These are phyloP conservation scores for Fusarium tanahbumbuense DNA, from an alignment of 2,329 filamentous ascomycete genomes.

Conservation along the genomic window DNA sequence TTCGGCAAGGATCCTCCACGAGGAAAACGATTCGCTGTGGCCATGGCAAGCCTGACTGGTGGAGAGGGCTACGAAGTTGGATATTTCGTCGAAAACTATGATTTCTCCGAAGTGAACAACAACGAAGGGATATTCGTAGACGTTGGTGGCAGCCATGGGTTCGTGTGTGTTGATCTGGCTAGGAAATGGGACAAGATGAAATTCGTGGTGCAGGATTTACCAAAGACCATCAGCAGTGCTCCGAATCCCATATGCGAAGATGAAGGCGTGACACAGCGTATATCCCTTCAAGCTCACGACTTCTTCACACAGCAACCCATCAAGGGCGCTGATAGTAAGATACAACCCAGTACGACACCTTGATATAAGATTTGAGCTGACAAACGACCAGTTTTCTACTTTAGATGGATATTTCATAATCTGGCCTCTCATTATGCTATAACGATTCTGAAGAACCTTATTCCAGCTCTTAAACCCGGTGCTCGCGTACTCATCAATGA, in stretches of 20 bases:
- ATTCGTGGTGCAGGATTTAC: constrained; percentile 67
- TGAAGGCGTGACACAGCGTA: constrained; percentile 52
- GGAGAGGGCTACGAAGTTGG: constrained; percentile 67
- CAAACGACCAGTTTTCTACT: constrained; percentile 54
- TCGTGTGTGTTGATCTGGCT: constrained; percentile 67
- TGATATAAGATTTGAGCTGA: constrained; percentile 17
- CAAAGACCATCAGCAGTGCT: constrained; percentile 60
- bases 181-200: constrained; percentile 61
- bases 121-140: constrained; percentile 65
- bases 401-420: constrained; percentile 72
- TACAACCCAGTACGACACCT: background rate
- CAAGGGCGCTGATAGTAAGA: constrained; percentile 62
- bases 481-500: constrained; percentile 61
- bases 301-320: constrained; percentile 69
- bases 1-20: constrained; percentile 61
- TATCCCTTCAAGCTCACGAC: constrained; percentile 63
- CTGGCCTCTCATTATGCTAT: constrained; percentile 66
- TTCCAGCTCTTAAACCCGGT: constrained; percentile 67
- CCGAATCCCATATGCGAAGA: constrained; percentile 57
- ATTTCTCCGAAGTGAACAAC: constrained; percentile 61
- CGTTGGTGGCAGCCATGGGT: constrained; percentile 68
- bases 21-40: constrained; percentile 63
- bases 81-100: constrained; percentile 65
- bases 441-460: constrained; percentile 61
- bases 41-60: constrained; percentile 66